Evolutionary conservation across 345 rosid genomes (phyloP).

Genomic region (Acer negundo): DNA sequence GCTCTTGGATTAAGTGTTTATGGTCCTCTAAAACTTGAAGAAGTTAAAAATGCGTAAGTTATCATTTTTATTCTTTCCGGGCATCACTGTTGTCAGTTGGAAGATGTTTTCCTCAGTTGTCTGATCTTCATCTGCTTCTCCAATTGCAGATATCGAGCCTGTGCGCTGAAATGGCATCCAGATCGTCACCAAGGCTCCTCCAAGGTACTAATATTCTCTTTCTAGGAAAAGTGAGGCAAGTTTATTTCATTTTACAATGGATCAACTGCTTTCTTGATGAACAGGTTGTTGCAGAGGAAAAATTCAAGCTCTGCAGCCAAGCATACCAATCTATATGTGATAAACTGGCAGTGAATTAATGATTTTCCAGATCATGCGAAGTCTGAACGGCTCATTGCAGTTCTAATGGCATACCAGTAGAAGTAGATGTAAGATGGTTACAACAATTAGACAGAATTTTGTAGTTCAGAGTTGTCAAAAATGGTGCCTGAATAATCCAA

Average conservation of each 20-base stretch:
- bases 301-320: conserved; percentile 80
- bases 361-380: neutral
- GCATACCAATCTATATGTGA: conserved; percentile 78
- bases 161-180: conserved; percentile 95
- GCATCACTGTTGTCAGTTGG: neutral
- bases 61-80: neutral
- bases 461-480: neutral
- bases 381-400: neutral
- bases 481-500: conserved; percentile 2
- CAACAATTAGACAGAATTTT: neutral
- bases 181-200: conserved; percentile 85
- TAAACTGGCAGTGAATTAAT: conserved; percentile 55
- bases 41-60: conserved; percentile 85
- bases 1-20: conserved; percentile 76
- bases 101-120: neutral
- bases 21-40: conserved; percentile 78
- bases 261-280: neutral
- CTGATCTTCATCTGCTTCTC: conserved; percentile 10
- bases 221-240: neutral
- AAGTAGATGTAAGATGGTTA: neutral
- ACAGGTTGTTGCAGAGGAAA: conserved; percentile 78
- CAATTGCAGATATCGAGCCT: conserved; percentile 62
- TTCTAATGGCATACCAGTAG: neutral
- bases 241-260: neutral
- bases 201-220: conserved; percentile 51